phyloP scores from a whole-genome alignment of 2,329 filamentous ascomycete genomes.

The Neoarthrinium moseri region DNA sequence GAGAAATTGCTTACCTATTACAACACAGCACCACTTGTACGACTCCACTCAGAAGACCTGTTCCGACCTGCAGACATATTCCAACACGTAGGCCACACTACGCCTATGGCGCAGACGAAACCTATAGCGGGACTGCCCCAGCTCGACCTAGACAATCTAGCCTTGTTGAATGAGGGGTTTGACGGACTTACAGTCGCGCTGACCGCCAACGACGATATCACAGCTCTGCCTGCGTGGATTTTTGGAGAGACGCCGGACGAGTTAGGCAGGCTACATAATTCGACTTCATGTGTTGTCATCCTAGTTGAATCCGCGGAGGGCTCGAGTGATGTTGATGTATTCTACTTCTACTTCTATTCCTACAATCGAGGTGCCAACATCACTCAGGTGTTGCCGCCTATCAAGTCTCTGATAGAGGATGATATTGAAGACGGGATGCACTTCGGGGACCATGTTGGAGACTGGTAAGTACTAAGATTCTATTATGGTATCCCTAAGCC shows the following conservation, averaged over 20 bases:
- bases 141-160: neutral
- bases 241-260: constrained; percentile 3
- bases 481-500: too few species aligned
- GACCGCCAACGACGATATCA: constrained; percentile 1
- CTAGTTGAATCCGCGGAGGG: neutral
- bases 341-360: constrained; percentile 7
- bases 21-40: neutral
- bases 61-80: constrained; percentile 5
- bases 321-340: neutral
- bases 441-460: constrained; percentile 4
- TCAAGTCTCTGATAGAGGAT: neutral
- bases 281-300: neutral
- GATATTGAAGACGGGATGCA: neutral
- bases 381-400: neutral
- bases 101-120: neutral
- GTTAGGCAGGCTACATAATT: neutral
- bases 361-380: constrained; percentile 4
- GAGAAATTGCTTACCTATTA: neutral
- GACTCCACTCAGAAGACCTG: constrained; percentile 5
- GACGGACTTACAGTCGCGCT: neutral
- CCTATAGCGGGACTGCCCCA: neutral
- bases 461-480: neutral
- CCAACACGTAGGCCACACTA: constrained; percentile 1
- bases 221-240: neutral
- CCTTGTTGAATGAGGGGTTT: neutral